Evolutionary conservation across 306 rosid species (phyloP).

Genomic region (apple (Malus domestica)): DNA sequence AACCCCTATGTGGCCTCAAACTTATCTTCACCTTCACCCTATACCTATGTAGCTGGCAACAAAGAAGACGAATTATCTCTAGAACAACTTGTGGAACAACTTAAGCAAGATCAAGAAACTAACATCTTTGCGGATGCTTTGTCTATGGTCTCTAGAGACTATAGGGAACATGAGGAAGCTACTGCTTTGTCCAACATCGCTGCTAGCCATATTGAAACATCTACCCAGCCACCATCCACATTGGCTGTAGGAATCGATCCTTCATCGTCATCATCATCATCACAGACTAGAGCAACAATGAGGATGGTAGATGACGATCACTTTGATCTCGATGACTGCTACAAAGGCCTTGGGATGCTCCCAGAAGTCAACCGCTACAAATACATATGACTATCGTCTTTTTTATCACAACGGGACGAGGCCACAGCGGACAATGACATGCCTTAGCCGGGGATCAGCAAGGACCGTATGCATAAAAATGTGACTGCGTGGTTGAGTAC

Average conservation of each 20-base stretch:
- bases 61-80: neutral
- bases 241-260: neutral
- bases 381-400: neutral
- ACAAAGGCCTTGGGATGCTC: slow-evolving; percentile 11
- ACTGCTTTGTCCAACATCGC: neutral
- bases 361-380: slow-evolving; percentile 4
- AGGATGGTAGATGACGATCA: neutral
- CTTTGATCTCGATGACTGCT: slow-evolving; percentile 5
- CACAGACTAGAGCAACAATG: neutral
- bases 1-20: neutral
- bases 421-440: neutral
- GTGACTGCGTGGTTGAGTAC: neutral
- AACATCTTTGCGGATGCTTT: neutral
- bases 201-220: neutral
- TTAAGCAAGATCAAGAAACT: slow-evolving; percentile 12
- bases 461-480: neutral
- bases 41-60: neutral
- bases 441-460: neutral
- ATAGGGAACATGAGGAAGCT: neutral
- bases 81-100: slow-evolving; percentile 11
- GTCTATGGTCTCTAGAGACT: neutral
- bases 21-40: neutral
- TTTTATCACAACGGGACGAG: neutral
- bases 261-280: neutral
- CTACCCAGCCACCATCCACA: neutral